Conservation (phyloP, 1,284 basidiomycete species). For the Ganoderma multipileum region DNA sequence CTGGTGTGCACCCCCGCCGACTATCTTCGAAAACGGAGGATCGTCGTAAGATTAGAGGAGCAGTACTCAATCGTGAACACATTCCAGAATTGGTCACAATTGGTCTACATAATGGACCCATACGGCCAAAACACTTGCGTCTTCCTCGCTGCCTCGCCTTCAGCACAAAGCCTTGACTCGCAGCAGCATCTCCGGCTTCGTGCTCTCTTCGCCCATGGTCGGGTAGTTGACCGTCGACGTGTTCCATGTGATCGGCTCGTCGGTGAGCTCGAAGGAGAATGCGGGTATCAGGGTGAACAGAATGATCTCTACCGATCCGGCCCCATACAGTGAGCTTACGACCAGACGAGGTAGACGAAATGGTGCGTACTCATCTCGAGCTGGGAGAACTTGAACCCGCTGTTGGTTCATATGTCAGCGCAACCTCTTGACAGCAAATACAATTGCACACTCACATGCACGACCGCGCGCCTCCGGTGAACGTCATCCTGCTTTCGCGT, state of each 20-base stretch:
- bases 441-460: conserved; percentile 2
- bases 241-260: conserved; percentile 34
- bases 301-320: conserved; percentile 18
- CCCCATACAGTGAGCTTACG: background rate
- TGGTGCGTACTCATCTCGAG: conserved; percentile 8
- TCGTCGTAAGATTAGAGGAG: background rate
- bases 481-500: background rate
- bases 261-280: conserved; percentile 18
- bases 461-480: background rate
- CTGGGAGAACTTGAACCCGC: conserved; percentile 11
- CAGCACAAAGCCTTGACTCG: conserved; percentile 13
- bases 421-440: background rate
- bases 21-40: background rate
- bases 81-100: too few relatives aligned
- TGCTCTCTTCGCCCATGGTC: conserved; percentile 28
- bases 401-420: background rate
- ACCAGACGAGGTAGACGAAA: background rate
- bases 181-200: conserved; percentile 29
- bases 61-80: background rate
- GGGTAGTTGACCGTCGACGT: conserved; percentile 30
- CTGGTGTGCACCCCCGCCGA: too few relatives aligned
- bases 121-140: background rate
- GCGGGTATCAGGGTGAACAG: conserved; percentile 16
- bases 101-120: background rate
- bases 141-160: background rate